These are phyloP conservation scores for Ophiobolus disseminans DNA, from an alignment of 2,329 filamentous ascomycete genomes.

Conservation along the genomic window DNA sequence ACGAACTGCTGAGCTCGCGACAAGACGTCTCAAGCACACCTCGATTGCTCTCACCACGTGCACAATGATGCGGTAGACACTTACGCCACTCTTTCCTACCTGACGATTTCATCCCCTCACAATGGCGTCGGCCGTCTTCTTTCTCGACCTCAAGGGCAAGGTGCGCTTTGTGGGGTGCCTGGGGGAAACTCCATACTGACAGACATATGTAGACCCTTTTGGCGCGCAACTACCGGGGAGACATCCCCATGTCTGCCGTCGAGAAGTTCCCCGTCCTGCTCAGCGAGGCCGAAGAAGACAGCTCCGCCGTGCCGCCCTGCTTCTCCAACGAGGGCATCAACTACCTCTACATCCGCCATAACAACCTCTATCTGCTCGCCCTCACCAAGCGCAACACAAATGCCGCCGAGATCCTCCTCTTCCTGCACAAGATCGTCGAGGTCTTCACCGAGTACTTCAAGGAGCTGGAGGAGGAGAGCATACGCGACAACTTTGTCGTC, in stretches of 20 bases:
- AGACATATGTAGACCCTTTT: conserved; percentile 77
- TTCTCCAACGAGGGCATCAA: conserved; percentile 99
- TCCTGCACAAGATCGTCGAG: conserved; percentile 97
- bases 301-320: conserved; percentile 93
- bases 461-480: conserved; percentile 96
- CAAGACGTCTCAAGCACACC: conserved; percentile 3
- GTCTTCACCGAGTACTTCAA: conserved; percentile 99
- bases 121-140: conserved; percentile 98
- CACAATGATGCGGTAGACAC: conserved; percentile 17
- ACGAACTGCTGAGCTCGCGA: conserved; percentile 3
- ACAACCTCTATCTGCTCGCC: conserved; percentile 97
- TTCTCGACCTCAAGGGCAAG: conserved; percentile 99
- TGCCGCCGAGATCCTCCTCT: conserved; percentile 96
- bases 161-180: conserved; percentile 58
- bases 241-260: conserved; percentile 98
- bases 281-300: conserved; percentile 98
- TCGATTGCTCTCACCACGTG: conserved; percentile 9
- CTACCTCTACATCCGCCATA: conserved; percentile 99
- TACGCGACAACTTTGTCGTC: conserved; percentile 98
- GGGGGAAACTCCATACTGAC: conserved; percentile 36
- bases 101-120: neutral
- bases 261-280: conserved; percentile 97
- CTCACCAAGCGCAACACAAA: conserved; percentile 99
- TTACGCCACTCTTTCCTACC: neutral
- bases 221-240: conserved; percentile 96